Percentiles rank a stretch among this genome's conserved stretches.
Conservation (phyloP, 2,329 filamentous ascomycete genomes). For the Claviceps digitariae region DNA sequence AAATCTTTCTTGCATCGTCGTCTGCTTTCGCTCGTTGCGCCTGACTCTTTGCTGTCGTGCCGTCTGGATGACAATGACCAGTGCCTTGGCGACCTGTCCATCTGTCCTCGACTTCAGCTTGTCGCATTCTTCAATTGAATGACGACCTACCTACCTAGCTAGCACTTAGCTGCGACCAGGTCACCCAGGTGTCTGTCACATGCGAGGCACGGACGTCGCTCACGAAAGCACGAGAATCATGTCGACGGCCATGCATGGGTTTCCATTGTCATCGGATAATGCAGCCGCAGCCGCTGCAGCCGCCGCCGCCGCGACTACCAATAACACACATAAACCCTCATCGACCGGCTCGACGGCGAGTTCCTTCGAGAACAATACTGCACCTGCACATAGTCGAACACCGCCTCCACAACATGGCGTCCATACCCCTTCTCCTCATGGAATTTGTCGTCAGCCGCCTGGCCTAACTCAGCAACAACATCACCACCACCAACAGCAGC, state of each 20-base stretch:
- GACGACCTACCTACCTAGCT: not conserved
- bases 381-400: conserved; percentile 4
- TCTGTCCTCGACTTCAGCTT: not conserved
- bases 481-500: conserved; percentile 13
- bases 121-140: not conserved
- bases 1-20: not conserved
- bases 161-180: not conserved
- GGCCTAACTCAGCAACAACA: conserved; percentile 12
- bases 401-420: conserved; percentile 7
- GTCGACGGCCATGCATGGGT: conserved; percentile 7
- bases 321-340: conserved; percentile 1
- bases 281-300: not conserved
- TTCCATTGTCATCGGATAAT: conserved; percentile 3
- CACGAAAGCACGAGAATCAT: not conserved
- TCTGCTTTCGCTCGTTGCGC: not conserved
- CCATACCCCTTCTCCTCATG: conserved; percentile 4
- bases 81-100: not conserved
- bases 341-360: conserved; percentile 2
- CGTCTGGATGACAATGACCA: conserved; percentile 6
- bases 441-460: conserved; percentile 9
- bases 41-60: not conserved
- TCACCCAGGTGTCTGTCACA: not conserved
- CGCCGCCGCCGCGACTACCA: not conserved
- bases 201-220: not conserved
- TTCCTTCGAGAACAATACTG: conserved; percentile 6